Evolutionary conservation across 2,329 filamentous ascomycete species (phyloP), one percentile per base, ranked within the genome.

Genomic region (Sphaerulina vaccinii): DNA sequence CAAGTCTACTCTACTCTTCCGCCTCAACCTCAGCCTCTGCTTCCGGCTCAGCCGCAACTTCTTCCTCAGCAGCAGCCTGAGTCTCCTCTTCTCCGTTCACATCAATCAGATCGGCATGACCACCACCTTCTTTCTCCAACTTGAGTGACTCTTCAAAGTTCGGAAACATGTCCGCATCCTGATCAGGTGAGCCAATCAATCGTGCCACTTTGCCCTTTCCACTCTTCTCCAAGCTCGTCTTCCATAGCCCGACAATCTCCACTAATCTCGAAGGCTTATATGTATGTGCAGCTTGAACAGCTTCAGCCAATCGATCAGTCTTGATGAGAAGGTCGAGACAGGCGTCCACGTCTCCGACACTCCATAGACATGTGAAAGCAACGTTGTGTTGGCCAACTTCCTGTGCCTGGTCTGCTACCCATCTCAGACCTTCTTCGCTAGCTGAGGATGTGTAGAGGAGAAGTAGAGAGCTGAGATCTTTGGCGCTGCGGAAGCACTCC

Each of bases 141-240:
- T 81, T 79, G 62, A 97, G 68, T 77, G 89, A 96, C 71, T 93
- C 87, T 3, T 96, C 88, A 93, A 93, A 99, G 65, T 96, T 90
- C 0, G 92, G 92, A 74, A 99, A 99, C 62, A 99, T 79, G 54
- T 79, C 78, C 54, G 90, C 88, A 62, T 69, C 67, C 16, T 62
- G 60, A 0, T 83, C 87, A 0, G 93, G 93, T 0, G 89, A 80
- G 55, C 88, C 92, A 48, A 99, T 81, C 44, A 90, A 78, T 73
- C 92, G 87, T 9, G 87, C 83, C 3, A 97, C 87, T 60, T 93
- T 89, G 9, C 79, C 81, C 77, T 95, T 96, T 70, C 92, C 92
- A 47, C 79, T 80, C 73, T 89, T 88, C 70, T 96, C 91, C 42
- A 99, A 72, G 24, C 76, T 82, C 55, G 84, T 80, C 73, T 96